Evolutionary conservation across 2,329 filamentous ascomycete genomes (phyloP), one percentile per base, ranked within the genome.

Genomic region (Alternaria triticimaculans): DNA sequence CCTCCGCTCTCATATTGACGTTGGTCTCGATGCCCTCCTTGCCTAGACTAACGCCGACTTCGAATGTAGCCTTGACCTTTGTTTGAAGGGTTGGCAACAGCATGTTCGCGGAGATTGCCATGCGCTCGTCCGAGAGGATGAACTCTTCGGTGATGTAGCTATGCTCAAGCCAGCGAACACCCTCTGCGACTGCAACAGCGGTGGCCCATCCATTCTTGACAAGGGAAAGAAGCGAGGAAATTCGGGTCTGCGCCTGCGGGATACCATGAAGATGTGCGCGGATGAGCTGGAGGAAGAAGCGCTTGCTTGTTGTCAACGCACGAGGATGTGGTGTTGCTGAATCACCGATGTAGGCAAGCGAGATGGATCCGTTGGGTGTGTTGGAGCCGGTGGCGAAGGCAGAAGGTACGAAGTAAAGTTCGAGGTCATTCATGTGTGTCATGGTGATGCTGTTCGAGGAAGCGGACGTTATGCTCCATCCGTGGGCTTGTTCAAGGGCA

Each of bases 221-320:
- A 15, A 87, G 81, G 5, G 76, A 70, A 15, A 95, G 83, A 25
- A 95, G 82, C 33, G 84, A 82, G 15, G 84, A 83, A 26, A 90
- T 82, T 55, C 83, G 83, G 0, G 87, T 90, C 51, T 84, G 81
- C 60, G 83, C 82, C 75, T 90, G 90, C 12, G 84, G 82, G 45
- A 93, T 79, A 1, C 83, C 86, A 51, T 90, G 88, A 45, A 92
- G 82, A 60, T 90, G 86, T 60, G 92, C 89, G 46, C 89, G 87
- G 62, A 94, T 89, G 71, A 89, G 87, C 72, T 92, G 87, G 8
- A 95, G 81, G 76, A 94, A 92, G 80, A 94, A 94, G 41, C 91
- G 89, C 69, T 89, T 90, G 74, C 91, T 91, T 0, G 86, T 85
- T 2, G 88, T 89, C 56, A 88, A 78, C 0, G 87, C 86, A 30